These are phyloP conservation scores for Mortierella sp. DNA, from an alignment of 371 early-diverging fungal species.

Conservation along the genomic window DNA sequence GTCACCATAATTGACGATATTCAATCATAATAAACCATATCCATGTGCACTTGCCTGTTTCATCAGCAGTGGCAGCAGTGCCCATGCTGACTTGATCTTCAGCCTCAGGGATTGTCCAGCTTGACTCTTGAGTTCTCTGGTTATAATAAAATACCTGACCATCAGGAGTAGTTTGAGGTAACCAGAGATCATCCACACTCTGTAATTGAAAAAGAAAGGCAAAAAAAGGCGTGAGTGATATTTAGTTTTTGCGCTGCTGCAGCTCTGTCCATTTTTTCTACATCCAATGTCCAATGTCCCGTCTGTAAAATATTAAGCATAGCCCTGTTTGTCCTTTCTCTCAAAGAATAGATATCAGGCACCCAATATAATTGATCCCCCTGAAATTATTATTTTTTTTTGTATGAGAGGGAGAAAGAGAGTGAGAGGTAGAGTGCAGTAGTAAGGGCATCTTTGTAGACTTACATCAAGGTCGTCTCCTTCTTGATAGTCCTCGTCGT, in stretches of 20 bases:
- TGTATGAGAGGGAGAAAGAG: background rate
- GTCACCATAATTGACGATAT: background rate
- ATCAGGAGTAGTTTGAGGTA: conserved; percentile 64
- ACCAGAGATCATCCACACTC: conserved; percentile 53
- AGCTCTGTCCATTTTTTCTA: no score
- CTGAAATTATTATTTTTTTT: no score
- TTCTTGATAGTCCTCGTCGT: conserved; percentile 24
- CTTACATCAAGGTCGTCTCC: conserved; percentile 44
- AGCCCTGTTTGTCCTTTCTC: no score
- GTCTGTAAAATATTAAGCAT: no score
- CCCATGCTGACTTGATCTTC: conserved; percentile 34
- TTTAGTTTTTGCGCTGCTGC: no score
- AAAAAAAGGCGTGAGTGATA: no score
- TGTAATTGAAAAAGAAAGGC: conserved; percentile 2
- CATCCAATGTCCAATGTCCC: no score
- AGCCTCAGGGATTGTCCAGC: conserved; percentile 60
- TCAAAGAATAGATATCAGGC: no score
- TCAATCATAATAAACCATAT: background rate
- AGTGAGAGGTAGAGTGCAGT: background rate
- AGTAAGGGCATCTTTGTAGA: background rate
- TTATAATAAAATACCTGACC: conserved; percentile 72
- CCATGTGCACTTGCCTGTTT: conserved; percentile 27
- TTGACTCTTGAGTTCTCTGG: conserved; percentile 64
- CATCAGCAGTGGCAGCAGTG: conserved; percentile 26
- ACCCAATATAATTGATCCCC: no score